Evolutionary conservation across 2,329 filamentous ascomycete genomes (phyloP), one percentile per base, ranked within the genome.

Genomic region (Pestalotiopsis sp.): DNA sequence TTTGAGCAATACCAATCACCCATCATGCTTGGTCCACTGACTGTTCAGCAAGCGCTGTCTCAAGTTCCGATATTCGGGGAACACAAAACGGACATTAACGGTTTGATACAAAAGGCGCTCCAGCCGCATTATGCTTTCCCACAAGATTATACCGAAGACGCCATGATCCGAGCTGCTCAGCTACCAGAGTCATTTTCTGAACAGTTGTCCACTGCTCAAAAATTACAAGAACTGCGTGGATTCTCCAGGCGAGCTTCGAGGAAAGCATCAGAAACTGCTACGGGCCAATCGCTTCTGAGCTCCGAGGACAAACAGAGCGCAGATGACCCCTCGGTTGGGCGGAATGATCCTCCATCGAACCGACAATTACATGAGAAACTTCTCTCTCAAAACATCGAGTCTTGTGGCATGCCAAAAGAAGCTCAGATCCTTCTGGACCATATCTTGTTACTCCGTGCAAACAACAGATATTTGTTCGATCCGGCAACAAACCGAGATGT

Each of bases 401-500:
- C 81, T 2, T 81, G 79, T 52, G 83, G 83, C 1, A 81, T 89
- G 4, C 84, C 87, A 0, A 81, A 81, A 56, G 82, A 86, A 69
- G 86, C 85, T 1, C 86, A 88, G 66, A 81, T 80, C 14, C 77
- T 87, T 7, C 75, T 89, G 13, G 86, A 91, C 70, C 86, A 91
- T 70, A 78, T 83, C 4, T 89, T 90, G 83, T 79, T 91, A 11
- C 79, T 88, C 49, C 86, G 90, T 17, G 87, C 89, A 7, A 87
- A 87, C 70, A 88, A 89, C 72, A 86, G 84, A 67, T 92, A 91
- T 70, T 79, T 91, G 0, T 90, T 91, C 70, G 83, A 94, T 74
- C 90, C 89, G 69, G 80, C 81, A 17, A 86, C 83, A 62, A 96
- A 96, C 74, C 86, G 87, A 70, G 80, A 85, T 5, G 86, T 95